phyloP scores from a whole-genome alignment of 2,329 filamentous ascomycete genomes.

The Xylariaceae sp. region DNA sequence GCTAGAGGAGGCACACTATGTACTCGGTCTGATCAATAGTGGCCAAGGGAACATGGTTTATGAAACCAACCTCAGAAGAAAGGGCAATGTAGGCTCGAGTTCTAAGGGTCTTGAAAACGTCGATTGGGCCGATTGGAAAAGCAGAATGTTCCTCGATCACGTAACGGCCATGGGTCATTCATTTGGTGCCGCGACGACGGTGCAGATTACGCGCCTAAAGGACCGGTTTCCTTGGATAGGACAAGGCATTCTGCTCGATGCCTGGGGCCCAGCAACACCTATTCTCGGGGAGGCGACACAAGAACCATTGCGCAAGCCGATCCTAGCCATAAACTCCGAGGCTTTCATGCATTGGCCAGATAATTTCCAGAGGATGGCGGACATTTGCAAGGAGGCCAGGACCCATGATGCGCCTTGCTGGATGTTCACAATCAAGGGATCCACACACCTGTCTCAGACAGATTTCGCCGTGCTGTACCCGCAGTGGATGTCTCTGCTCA shows the following conservation, averaged over 20 bases:
- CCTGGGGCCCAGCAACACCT: constrained; percentile 54
- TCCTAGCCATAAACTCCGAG: constrained; percentile 63
- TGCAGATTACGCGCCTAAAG: constrained; percentile 54
- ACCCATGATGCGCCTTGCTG: constrained; percentile 43
- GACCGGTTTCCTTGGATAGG: constrained; percentile 54
- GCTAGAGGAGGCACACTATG: constrained; percentile 58
- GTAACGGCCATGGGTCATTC: constrained; percentile 63
- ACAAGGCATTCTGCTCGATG: constrained; percentile 63
- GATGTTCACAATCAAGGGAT: constrained; percentile 53
- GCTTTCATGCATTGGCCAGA: constrained; percentile 67
- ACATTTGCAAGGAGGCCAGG: constrained; percentile 53
- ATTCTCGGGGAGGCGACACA: constrained; percentile 40
- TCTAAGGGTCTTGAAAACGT: constrained; percentile 54
- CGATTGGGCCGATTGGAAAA: constrained; percentile 54
- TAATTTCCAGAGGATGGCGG: constrained; percentile 56
- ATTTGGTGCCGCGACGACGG: constrained; percentile 62
- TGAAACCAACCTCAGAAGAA: constrained; percentile 49
- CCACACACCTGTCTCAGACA: constrained; percentile 62
- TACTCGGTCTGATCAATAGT: constrained; percentile 51
- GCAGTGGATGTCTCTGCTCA: constrained; percentile 51
- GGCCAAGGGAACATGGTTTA: constrained; percentile 50
- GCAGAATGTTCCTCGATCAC: constrained; percentile 50
- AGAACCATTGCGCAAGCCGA: constrained; percentile 46
- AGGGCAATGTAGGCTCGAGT: constrained; percentile 56
- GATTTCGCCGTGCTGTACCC: constrained; percentile 65